Evolutionary conservation across 2,329 filamentous ascomycete species (phyloP).

Genomic region (Helotiales sp.): DNA sequence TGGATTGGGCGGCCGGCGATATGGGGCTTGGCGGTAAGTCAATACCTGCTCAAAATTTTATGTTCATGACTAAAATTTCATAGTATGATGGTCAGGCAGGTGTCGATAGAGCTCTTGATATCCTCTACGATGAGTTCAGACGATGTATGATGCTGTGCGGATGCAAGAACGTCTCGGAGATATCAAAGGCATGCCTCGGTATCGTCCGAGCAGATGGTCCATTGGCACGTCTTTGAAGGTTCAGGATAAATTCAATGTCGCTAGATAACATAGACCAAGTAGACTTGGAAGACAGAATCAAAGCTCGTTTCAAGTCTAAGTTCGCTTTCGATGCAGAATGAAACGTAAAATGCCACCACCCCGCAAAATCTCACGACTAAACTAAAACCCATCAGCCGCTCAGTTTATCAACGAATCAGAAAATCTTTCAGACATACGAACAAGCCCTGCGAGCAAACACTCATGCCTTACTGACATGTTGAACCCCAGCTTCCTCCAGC

Average conservation of each 20-base stretch:
- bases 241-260: no score
- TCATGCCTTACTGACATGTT: conserved; percentile 4
- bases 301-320: no score
- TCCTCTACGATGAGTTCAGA: conserved; percentile 19
- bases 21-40: conserved; percentile 49
- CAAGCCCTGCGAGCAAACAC: not conserved
- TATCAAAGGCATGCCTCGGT: conserved; percentile 14
- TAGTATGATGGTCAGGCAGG: conserved; percentile 58
- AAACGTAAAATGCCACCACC: no score
- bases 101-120: conserved; percentile 58
- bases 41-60: not conserved
- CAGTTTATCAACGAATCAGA: no score
- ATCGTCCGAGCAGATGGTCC: conserved; percentile 51
- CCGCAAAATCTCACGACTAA: no score
- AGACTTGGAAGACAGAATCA: no score
- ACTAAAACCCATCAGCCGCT: no score
- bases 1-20: conserved; percentile 61
- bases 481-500: not conserved
- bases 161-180: conserved; percentile 14
- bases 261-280: no score
- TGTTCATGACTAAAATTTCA: not conserved
- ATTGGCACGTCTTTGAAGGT: conserved; percentile 36
- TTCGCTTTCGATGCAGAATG: no score
- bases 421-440: no score
- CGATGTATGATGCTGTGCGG: conserved; percentile 22